phyloP scores from a whole-genome alignment of 352 stramenopile genomes.

The Globisporangium alternatum region DNA sequence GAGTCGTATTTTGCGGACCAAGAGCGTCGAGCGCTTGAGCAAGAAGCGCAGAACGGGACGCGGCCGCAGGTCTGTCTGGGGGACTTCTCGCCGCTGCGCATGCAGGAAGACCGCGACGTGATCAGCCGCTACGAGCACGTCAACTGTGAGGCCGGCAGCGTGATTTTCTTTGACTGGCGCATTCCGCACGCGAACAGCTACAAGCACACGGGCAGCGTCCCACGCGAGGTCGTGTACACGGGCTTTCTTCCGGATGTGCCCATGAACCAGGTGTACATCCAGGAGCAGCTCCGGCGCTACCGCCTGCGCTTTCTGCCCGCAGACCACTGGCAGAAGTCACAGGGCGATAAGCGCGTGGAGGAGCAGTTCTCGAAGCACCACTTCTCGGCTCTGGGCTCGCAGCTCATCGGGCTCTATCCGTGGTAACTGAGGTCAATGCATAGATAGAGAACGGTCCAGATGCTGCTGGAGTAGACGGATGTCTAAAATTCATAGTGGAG shows the following conservation, averaged over 20 bases:
- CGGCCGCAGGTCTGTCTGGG: slow-evolving; percentile 80
- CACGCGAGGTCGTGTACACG: slow-evolving; percentile 84
- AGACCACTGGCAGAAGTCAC: slow-evolving; percentile 77
- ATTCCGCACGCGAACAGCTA: slow-evolving; percentile 88
- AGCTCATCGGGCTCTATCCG: slow-evolving; percentile 60
- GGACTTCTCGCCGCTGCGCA: slow-evolving; percentile 84
- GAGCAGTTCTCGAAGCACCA: slow-evolving; percentile 63
- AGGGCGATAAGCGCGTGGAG: slow-evolving; percentile 48
- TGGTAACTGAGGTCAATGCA: slow-evolving; percentile 29
- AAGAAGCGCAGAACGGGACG: slow-evolving; percentile 6
- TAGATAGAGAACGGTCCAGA: not conserved
- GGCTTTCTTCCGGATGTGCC: slow-evolving; percentile 72
- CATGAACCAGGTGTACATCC: slow-evolving; percentile 69
- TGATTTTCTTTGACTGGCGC: slow-evolving; percentile 88
- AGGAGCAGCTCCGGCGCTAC: slow-evolving; percentile 77
- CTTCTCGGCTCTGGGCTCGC: slow-evolving; percentile 59
- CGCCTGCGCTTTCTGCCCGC: slow-evolving; percentile 50
- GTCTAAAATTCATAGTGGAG: too few species aligned
- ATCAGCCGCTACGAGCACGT: slow-evolving; percentile 75
- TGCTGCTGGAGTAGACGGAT: not conserved
- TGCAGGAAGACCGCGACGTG: slow-evolving; percentile 76
- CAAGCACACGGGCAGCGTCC: slow-evolving; percentile 49
- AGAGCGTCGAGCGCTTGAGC: slow-evolving; percentile 13
- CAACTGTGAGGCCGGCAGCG: slow-evolving; percentile 55
- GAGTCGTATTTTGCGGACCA: slow-evolving; percentile 44